Base-by-base conservation (phyloP, 2,329 filamentous ascomycete genomes). In the Apiospora saccharicola region DNA sequence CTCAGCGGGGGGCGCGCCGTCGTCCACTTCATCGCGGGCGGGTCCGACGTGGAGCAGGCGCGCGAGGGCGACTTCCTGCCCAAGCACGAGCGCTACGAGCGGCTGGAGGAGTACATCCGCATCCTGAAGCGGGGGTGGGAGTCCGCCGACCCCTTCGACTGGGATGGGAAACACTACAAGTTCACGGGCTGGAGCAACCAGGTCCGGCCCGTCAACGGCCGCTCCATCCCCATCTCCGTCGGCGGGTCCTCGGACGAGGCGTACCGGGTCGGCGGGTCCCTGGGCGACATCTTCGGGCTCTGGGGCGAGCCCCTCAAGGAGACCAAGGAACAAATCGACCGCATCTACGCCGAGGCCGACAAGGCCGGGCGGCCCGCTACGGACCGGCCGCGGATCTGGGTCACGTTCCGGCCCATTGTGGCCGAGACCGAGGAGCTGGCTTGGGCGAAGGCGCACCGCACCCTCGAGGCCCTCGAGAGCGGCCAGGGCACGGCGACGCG, bases 241-340 rank as follows among this genome's bases (percentile, higher is more conserved):
- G 89, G 89, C 13, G 89, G 89, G 0, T 90, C 88, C 0, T 90
- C 88, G 0, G 84, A 87, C 24, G 88, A 88, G 5, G 89, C 89
- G 0, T 91, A 91, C 79, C 86, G 89, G 30, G 83, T 90, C 51
- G 89, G 89, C 34, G 89, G 89, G 41, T 81, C 85, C 0, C 82
- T 90, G 2, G 89, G 85, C 41, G 89, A 91, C 74, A 91, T 91
- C 75, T 91, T 91, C 74, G 89, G 89, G 0, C 85, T 91, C 4
- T 91, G 89, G 89, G 89, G 89, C 14, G 89, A 91, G 76, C 89
- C 89, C 1, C 81, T 91, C 1, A 90, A 90, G 80, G 89, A 91
- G 77, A 91, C 89, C 0, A 89, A 88, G 79, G 83, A 91, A 76
- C 89, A 91, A 78, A 90, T 91, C 75, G 87, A 90, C 74, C 85